Conservation (phyloP, 2,329 filamentous ascomycete genomes). For the Magnaporthiopsis poae region DNA sequence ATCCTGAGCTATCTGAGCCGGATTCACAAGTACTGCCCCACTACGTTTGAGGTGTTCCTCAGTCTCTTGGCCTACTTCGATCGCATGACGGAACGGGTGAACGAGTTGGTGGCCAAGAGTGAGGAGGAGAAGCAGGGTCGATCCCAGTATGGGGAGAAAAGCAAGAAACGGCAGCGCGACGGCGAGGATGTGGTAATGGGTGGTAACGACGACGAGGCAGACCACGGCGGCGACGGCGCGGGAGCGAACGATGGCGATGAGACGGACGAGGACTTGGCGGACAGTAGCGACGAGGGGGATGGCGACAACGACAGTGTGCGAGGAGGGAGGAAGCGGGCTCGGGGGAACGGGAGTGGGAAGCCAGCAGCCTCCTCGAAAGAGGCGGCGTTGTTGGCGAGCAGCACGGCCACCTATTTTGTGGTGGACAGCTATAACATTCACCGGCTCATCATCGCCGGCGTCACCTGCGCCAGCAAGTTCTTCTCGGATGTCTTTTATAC, state of each 20-base stretch:
- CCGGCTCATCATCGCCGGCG: conserved; percentile 86
- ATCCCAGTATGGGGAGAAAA: too few species aligned
- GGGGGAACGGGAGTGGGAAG: too few species aligned
- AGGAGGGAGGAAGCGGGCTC: conserved; percentile 13
- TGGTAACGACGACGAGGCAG: background rate
- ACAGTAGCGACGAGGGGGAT: conserved; percentile 21
- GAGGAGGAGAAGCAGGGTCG: conserved; percentile 38
- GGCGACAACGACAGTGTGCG: background rate
- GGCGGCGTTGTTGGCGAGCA: conserved; percentile 1
- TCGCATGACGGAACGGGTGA: conserved; percentile 94
- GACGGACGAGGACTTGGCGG: conserved; percentile 41
- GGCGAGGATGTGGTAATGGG: conserved; percentile 7
- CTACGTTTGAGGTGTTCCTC: conserved; percentile 94
- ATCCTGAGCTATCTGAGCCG: conserved; percentile 90
- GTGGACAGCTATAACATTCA: conserved; percentile 99
- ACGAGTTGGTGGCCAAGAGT: conserved; percentile 64
- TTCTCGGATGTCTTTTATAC: conserved; percentile 99
- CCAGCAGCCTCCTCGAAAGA: conserved; percentile 10
- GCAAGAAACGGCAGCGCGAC: conserved; percentile 13
- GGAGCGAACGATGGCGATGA: conserved; percentile 30
- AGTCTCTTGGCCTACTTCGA: conserved; percentile 96
- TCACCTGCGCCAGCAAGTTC: conserved; percentile 98
- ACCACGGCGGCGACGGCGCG: conserved; percentile 8
- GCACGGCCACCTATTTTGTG: conserved; percentile 59
- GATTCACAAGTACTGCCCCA: conserved; percentile 98